These are phyloP conservation scores for Bacidia rubella DNA, from an alignment of 495 filamentous ascomycete genomes.

Conservation along the genomic window DNA sequence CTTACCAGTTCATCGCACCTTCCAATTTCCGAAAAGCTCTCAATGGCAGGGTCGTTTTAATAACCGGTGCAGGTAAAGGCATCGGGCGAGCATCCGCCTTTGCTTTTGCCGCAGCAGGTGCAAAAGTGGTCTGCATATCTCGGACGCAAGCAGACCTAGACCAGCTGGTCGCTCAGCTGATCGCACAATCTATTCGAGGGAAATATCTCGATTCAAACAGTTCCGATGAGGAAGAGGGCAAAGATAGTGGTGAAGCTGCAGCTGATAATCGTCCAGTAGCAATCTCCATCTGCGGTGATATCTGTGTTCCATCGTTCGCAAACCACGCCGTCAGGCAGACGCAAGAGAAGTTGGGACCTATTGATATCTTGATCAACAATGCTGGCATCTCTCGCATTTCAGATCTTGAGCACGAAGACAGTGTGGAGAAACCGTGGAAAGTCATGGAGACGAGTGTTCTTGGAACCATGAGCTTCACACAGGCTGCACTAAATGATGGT, in stretches of 20 bases:
- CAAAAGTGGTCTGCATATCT: constrained; percentile 41
- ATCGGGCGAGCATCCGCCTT: constrained; percentile 59
- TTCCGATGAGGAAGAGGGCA: neutral
- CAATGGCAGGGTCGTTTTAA: constrained; percentile 52
- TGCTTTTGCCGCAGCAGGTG: constrained; percentile 54
- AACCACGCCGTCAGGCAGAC: constrained; percentile 7
- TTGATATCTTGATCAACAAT: constrained; percentile 24
- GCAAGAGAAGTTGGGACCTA: constrained; percentile 12
- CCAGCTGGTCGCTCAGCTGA: constrained; percentile 8
- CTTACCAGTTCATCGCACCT: constrained; percentile 21
- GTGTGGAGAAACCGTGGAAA: constrained; percentile 15
- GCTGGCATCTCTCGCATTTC: constrained; percentile 11
- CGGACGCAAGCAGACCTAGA: constrained; percentile 10
- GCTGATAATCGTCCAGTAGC: constrained; percentile 5
- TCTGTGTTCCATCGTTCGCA: constrained; percentile 12
- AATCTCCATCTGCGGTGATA: constrained; percentile 15
- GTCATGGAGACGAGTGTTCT: constrained; percentile 16
- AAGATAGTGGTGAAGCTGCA: neutral
- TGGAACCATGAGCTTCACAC: constrained; percentile 16
- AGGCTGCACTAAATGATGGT: constrained; percentile 15
- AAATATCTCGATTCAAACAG: neutral
- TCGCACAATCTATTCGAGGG: neutral
- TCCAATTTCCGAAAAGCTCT: constrained; percentile 30
- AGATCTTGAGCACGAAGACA: constrained; percentile 16
- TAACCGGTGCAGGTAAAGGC: constrained; percentile 57